Conservation (phyloP, 2,329 filamentous ascomycete genomes). For the Leptodontidium sp. region DNA sequence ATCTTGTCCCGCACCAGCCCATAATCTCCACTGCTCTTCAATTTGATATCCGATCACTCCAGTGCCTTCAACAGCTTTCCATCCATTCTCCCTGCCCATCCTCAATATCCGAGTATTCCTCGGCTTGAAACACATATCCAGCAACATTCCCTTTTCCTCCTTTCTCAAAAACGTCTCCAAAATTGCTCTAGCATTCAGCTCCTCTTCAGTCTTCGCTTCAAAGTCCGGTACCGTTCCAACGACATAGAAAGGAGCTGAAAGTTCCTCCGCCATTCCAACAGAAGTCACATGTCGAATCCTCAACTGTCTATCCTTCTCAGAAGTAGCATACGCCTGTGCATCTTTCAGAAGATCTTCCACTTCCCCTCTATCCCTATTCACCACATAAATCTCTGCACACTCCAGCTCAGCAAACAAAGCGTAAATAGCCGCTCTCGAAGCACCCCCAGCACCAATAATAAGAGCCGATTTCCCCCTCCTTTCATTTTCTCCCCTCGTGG, state of each 20-base stretch:
- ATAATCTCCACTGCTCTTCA: constrained; percentile 50
- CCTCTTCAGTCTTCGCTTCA: constrained; percentile 68
- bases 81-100: constrained; percentile 64
- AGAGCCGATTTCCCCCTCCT: constrained; percentile 64
- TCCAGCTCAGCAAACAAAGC: constrained; percentile 74
- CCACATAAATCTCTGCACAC: constrained; percentile 74
- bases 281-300: constrained; percentile 31
- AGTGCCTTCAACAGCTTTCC: constrained; percentile 51
- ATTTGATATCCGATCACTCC: constrained; percentile 53
- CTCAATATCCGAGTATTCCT: constrained; percentile 70
- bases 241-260: constrained; percentile 70
- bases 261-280: constrained; percentile 52
- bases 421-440: constrained; percentile 79
- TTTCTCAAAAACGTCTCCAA: constrained; percentile 49
- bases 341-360: constrained; percentile 72
- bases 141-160: constrained; percentile 68
- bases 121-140: constrained; percentile 89
- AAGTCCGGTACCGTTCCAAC: constrained; percentile 81
- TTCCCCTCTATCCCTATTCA: constrained; percentile 74
- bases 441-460: constrained; percentile 73
- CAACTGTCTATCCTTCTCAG: neutral
- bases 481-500: constrained; percentile 51
- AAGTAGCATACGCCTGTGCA: constrained; percentile 50
- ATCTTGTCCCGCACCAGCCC: constrained; percentile 48
- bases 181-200: constrained; percentile 61